Percentiles rank a stretch among this genome's conserved stretches.
Conservation (phyloP, 1,284 basidiomycete genomes). For the Ganoderma sp. region DNA sequence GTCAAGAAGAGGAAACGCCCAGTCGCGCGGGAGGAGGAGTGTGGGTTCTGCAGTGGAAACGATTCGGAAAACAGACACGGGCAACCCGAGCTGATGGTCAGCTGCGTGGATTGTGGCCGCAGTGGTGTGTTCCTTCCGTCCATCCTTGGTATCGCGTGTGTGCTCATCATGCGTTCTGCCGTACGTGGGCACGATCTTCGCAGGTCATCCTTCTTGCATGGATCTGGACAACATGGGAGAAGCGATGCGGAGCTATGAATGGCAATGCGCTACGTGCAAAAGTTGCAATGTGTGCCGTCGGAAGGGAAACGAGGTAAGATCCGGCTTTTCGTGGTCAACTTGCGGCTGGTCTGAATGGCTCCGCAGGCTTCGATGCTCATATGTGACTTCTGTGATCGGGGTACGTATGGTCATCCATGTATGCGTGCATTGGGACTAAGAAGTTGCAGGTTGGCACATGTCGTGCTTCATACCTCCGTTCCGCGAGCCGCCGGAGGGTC, state of each 20-base stretch:
- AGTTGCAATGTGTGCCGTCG: slow-evolving; percentile 86
- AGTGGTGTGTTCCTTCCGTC: slow-evolving; percentile 50
- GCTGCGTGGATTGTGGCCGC: slow-evolving; percentile 72
- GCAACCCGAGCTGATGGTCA: slow-evolving; percentile 67
- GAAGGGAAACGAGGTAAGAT: slow-evolving; percentile 89
- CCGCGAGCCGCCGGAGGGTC: slow-evolving; percentile 71
- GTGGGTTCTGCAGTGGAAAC: slow-evolving; percentile 71
- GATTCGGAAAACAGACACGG: slow-evolving; percentile 61
- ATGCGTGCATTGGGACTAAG: slow-evolving; percentile 28
- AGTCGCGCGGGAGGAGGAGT: slow-evolving; percentile 61
- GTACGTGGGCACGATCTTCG: slow-evolving; percentile 16
- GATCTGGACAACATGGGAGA: slow-evolving; percentile 57
- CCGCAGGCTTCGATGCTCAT: slow-evolving; percentile 82
- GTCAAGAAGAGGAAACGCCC: slow-evolving; percentile 59
- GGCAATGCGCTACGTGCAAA: slow-evolving; percentile 95
- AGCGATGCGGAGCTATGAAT: slow-evolving; percentile 72
- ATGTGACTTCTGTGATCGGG: slow-evolving; percentile 95
- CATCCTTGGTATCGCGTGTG: slow-evolving; percentile 13
- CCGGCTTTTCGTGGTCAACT: slow-evolving; percentile 14
- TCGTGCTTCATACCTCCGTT: slow-evolving; percentile 84
- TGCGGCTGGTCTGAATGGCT: slow-evolving; percentile 25
- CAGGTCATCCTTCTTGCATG: slow-evolving; percentile 85
- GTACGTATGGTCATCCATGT: slow-evolving; percentile 44
- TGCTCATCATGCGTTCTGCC: slow-evolving; percentile 19
- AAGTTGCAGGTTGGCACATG: slow-evolving; percentile 82